Conservation (phyloP, 805 yeast species). For the Lipomyces mesembrius region DNA sequence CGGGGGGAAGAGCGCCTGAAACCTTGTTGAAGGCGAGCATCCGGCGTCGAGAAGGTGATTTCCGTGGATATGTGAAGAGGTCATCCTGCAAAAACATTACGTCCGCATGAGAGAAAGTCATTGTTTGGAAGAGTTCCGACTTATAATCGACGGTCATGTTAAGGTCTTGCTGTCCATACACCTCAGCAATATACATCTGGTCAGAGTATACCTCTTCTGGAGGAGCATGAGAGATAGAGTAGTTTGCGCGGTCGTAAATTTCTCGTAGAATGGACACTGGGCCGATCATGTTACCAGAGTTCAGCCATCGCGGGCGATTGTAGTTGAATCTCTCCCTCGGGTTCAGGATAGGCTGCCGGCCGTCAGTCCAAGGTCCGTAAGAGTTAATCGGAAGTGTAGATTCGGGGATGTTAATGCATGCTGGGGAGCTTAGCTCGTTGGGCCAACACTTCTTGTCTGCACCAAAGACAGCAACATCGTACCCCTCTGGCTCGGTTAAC, state of each 20-base stretch:
- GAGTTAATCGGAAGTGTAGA: conserved; percentile 34
- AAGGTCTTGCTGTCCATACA: conserved; percentile 32
- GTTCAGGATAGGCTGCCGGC: conserved; percentile 11
- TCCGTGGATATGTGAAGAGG: conserved; percentile 26
- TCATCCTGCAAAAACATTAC: conserved; percentile 32
- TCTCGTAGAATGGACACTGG: conserved; percentile 30
- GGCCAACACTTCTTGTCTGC: conserved; percentile 32
- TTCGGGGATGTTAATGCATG: conserved; percentile 32
- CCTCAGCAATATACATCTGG: conserved; percentile 37
- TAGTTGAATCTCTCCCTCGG: conserved; percentile 15
- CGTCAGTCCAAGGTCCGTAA: conserved; percentile 34
- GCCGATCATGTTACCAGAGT: conserved; percentile 37
- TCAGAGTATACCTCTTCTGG: conserved; percentile 32
- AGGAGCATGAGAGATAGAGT: conserved; percentile 29
- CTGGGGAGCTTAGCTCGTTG: conserved; percentile 27
- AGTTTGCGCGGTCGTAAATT: conserved; percentile 32
- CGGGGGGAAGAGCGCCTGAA: conserved; percentile 30
- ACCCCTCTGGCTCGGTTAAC: conserved; percentile 2
- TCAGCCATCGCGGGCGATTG: conserved; percentile 36
- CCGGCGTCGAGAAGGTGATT: conserved; percentile 24
- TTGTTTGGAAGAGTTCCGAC: conserved; percentile 35
- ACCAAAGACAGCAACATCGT: conserved; percentile 20
- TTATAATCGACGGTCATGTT: conserved; percentile 31
- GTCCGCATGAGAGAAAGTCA: conserved; percentile 36
- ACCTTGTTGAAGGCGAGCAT: conserved; percentile 32